Evolutionary conservation across 1,284 basidiomycete genomes (phyloP).

Genomic region (Pseudozyma hubeiensis): DNA sequence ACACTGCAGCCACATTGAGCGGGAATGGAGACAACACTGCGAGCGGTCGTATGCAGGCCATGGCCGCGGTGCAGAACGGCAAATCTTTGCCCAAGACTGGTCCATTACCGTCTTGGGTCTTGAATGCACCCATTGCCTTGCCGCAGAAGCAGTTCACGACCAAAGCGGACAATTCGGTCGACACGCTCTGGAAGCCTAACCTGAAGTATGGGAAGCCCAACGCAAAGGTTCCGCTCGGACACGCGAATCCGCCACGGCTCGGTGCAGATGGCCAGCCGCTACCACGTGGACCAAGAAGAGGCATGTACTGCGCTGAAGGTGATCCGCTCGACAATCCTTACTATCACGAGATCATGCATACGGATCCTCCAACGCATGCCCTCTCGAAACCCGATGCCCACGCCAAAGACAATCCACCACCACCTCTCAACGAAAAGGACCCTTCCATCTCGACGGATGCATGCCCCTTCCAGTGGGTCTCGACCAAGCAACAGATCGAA

Average conservation of each 20-base stretch:
- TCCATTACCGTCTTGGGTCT: conserved; percentile 53
- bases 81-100: conserved; percentile 48
- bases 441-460: conserved; percentile 74
- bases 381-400: conserved; percentile 31
- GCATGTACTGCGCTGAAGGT: conserved; percentile 66
- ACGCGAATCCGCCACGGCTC: conserved; percentile 18
- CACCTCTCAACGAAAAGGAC: conserved; percentile 49
- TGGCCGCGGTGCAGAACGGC: conserved; percentile 35
- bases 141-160: conserved; percentile 63
- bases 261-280: conserved; percentile 21
- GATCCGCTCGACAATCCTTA: conserved; percentile 64
- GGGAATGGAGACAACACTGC: not conserved
- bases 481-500: conserved; percentile 74
- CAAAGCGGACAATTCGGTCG: conserved; percentile 59
- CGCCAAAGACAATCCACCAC: conserved; percentile 40
- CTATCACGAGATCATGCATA: conserved; percentile 60
- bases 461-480: conserved; percentile 81
- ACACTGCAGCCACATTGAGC: not conserved
- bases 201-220: conserved; percentile 65
- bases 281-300: conserved; percentile 41
- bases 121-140: conserved; percentile 61
- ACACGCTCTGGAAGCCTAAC: conserved; percentile 48
- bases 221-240: conserved; percentile 56
- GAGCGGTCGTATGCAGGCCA: conserved; percentile 16
- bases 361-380: conserved; percentile 66